phyloP scores from a whole-genome alignment of 2,329 filamentous ascomycete species.

The Clonostachys sp. region DNA sequence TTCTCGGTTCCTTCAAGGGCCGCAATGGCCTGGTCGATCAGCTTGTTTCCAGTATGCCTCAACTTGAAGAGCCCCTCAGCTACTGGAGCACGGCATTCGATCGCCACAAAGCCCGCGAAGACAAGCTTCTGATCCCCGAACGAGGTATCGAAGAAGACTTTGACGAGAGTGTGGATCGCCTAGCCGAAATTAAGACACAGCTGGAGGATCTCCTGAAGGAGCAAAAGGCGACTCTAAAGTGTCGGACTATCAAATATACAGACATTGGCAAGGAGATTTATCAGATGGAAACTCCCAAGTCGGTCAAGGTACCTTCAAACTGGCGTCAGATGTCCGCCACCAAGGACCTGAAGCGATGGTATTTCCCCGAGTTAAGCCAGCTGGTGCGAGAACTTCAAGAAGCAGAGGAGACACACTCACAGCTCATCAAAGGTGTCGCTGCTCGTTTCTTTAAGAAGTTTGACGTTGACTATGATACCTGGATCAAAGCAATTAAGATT shows the following conservation, averaged over 20 bases:
- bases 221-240: slow-evolving; percentile 70
- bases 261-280: slow-evolving; percentile 97
- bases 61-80: slow-evolving; percentile 67
- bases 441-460: slow-evolving; percentile 82
- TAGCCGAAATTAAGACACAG: slow-evolving; percentile 70
- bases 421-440: slow-evolving; percentile 84
- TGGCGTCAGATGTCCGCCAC: slow-evolving; percentile 99
- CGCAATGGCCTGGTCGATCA: slow-evolving; percentile 81
- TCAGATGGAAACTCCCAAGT: slow-evolving; percentile 87
- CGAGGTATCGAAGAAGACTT: slow-evolving; percentile 88
- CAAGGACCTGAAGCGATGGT: slow-evolving; percentile 85
- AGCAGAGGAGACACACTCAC: slow-evolving; percentile 87
- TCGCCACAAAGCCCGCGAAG: slow-evolving; percentile 69
- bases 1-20: slow-evolving; percentile 70
- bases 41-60: slow-evolving; percentile 80
- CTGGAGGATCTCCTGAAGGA: slow-evolving; percentile 68
- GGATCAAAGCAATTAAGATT: slow-evolving; percentile 87
- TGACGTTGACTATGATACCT: slow-evolving; percentile 78
- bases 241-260: slow-evolving; percentile 66
- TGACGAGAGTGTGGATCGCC: slow-evolving; percentile 73
- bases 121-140: slow-evolving; percentile 80
- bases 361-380: slow-evolving; percentile 76
- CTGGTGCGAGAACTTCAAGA: slow-evolving; percentile 88
- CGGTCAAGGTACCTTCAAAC: slow-evolving; percentile 74
- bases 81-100: slow-evolving; percentile 95